phyloP scores from a whole-genome alignment of 208 protist genomes.

The Naegleria lovaniensis region DNA sequence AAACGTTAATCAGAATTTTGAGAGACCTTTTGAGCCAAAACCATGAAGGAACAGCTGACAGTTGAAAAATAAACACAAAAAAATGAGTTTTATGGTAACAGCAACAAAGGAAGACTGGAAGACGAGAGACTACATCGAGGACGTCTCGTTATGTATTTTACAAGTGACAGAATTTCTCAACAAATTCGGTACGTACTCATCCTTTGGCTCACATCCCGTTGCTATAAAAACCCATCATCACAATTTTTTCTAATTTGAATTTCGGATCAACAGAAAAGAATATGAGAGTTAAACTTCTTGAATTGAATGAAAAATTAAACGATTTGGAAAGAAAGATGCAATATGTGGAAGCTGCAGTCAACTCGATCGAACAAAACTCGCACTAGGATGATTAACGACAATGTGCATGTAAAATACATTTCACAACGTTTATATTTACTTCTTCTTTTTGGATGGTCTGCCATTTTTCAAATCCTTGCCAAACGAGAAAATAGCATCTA shows the following conservation, averaged over 20 bases:
- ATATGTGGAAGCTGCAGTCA: slow-evolving; percentile 19
- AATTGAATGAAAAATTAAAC: slow-evolving; percentile 22
- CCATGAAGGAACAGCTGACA: no score
- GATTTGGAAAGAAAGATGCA: slow-evolving; percentile 22
- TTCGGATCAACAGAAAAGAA: background rate
- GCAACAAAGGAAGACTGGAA: slow-evolving; percentile 13
- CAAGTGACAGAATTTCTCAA: slow-evolving; percentile 26
- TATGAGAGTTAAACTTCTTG: background rate
- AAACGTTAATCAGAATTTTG: no score
- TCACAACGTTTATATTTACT: background rate
- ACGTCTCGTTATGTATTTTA: background rate
- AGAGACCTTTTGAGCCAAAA: no score
- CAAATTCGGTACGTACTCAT: slow-evolving; percentile 10
- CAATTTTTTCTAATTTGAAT: background rate
- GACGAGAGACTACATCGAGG: slow-evolving; percentile 9
- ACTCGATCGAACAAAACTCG: background rate
- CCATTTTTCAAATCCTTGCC: background rate
- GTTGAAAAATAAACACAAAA: background rate
- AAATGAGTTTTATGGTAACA: background rate
- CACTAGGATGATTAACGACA: background rate
- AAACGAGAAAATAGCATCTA: background rate
- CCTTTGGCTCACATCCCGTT: background rate
- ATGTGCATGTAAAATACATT: background rate
- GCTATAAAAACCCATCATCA: background rate
- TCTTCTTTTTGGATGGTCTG: background rate